Conservation (phyloP, 164 flowering plant species). For the Tinospora cordifolia region DNA sequence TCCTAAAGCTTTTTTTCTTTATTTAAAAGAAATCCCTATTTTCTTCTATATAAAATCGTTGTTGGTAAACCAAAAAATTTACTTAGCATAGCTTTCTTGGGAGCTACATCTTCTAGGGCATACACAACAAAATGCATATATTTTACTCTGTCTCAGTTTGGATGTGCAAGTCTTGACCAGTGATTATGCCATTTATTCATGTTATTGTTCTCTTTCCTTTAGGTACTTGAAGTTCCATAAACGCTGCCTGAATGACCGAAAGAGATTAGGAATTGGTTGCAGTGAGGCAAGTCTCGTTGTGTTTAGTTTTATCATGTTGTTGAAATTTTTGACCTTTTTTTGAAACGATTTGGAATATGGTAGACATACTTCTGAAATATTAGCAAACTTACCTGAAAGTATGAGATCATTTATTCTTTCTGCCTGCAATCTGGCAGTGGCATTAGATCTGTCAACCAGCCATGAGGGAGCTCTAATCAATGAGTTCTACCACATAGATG, state of each 20-base stretch:
- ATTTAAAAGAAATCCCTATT: no score
- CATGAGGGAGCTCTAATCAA: not conserved
- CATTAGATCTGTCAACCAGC: not conserved
- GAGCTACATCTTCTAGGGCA: not conserved
- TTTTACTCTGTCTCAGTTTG: no score
- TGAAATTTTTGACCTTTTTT: no score
- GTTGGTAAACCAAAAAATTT: no score
- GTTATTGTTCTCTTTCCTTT: slow-evolving; percentile 12
- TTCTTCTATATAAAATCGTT: no score
- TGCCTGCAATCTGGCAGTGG: not conserved
- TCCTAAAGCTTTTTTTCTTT: no score
- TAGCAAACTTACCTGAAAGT: not conserved
- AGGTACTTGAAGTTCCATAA: slow-evolving; percentile 87
- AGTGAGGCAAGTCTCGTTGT: slow-evolving; percentile 60
- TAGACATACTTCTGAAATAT: not conserved
- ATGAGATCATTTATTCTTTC: not conserved
- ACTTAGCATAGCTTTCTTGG: not conserved
- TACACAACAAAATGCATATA: no score
- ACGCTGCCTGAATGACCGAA: slow-evolving; percentile 78
- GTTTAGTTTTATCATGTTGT: no score
- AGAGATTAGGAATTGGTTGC: slow-evolving; percentile 86
- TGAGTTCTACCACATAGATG: not conserved
- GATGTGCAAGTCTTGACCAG: not conserved
- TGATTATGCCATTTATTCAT: not conserved
- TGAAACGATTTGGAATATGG: not conserved